These are phyloP conservation scores for Saccharomyces cerevisiae DNA, from an alignment of 805 yeast genomes.

Conservation along the genomic window DNA sequence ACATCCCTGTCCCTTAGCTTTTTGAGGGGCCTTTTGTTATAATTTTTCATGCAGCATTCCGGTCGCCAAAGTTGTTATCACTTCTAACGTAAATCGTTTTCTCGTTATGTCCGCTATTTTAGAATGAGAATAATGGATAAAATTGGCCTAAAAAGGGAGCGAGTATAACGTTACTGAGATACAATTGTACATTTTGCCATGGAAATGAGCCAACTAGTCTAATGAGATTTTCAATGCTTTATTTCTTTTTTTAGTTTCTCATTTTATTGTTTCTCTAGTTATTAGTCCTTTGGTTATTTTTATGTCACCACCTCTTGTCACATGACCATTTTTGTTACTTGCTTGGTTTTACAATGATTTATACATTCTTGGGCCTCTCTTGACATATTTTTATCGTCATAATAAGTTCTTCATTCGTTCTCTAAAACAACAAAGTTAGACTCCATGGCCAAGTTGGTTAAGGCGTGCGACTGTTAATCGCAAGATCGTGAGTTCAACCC, in stretches of 20 bases:
- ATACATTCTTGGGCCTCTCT: too few species aligned
- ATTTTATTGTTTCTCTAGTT: too few species aligned
- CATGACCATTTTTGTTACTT: too few species aligned
- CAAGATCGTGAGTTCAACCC: slow-evolving; percentile 57
- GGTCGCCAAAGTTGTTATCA: neutral
- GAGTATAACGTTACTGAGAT: neutral
- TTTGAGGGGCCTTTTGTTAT: neutral
- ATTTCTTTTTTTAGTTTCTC: too few species aligned
- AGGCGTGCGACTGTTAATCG: slow-evolving; percentile 61
- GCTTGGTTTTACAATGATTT: too few species aligned
- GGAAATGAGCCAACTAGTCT: too few species aligned
- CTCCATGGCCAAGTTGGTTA: slow-evolving; percentile 55
- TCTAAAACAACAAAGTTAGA: slow-evolving; percentile 18
- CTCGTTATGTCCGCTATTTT: neutral
- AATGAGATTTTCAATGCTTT: too few species aligned
- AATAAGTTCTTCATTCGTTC: too few species aligned
- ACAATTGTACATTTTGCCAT: too few species aligned
- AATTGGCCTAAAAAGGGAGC: neutral
- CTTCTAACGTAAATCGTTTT: neutral
- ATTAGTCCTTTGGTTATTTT: too few species aligned
- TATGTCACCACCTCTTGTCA: too few species aligned
- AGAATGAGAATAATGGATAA: neutral
- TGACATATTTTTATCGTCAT: too few species aligned
- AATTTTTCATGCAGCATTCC: neutral
- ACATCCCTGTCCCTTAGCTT: neutral